Conservation (phyloP, 225 moss, liverwort and hornwort species). For the Sphagnum tenellum region DNA sequence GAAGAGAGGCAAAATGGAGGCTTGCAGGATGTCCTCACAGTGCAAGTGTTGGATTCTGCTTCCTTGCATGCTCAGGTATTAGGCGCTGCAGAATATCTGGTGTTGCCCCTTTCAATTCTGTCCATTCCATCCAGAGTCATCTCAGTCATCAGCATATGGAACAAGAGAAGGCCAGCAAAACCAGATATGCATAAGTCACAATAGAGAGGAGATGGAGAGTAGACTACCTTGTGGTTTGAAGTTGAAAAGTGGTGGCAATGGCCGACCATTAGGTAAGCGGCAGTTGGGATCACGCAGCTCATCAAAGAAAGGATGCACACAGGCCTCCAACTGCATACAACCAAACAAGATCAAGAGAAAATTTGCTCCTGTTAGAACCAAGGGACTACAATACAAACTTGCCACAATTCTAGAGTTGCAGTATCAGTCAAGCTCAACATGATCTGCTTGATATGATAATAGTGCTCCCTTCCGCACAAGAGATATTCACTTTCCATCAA, state of each 20-base stretch:
- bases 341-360: background rate
- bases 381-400: no score
- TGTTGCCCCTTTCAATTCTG: constrained; percentile 7
- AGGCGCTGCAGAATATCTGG: constrained; percentile 5
- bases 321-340: constrained; percentile 44
- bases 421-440: no score
- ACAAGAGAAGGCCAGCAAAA: background rate
- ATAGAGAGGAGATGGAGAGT: background rate
- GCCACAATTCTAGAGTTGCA: no score
- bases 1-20: no score
- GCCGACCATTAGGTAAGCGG: constrained; percentile 49
- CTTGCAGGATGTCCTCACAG: background rate
- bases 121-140: background rate
- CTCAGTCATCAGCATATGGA: background rate
- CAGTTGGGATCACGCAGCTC: constrained; percentile 50
- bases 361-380: background rate
- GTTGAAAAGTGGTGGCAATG: constrained; percentile 46
- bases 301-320: constrained; percentile 58
- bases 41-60: constrained; percentile 6
- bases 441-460: no score
- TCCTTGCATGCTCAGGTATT: constrained; percentile 9
- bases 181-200: no score
- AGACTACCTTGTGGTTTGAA: constrained; percentile 51
- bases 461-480: no score
- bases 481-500: no score